Evolutionary conservation across 345 rosid genomes (phyloP).

Genomic region (Gossypium herbaceum): DNA sequence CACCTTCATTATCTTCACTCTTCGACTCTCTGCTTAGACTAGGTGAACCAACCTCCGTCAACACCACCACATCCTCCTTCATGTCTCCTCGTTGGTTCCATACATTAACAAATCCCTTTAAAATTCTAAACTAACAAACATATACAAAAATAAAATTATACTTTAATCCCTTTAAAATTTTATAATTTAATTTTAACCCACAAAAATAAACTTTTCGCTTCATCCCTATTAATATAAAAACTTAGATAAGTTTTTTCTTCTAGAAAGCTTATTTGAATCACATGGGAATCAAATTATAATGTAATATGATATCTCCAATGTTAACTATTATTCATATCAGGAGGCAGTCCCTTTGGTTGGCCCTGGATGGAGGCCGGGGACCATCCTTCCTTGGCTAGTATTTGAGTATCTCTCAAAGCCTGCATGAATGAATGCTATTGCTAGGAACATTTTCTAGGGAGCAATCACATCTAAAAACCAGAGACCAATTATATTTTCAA

Average conservation of each 20-base stretch:
- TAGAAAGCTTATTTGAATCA: conserved; percentile 20
- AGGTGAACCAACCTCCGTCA: too few relatives aligned
- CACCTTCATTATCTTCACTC: too few relatives aligned
- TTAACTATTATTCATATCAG: background rate
- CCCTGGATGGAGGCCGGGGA: conserved; percentile 31
- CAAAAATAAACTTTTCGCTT: too few relatives aligned
- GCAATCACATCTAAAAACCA: conserved; percentile 11
- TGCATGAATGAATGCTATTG: background rate
- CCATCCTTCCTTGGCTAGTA: conserved; percentile 16
- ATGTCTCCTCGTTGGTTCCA: too few relatives aligned
- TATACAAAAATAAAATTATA: too few relatives aligned
- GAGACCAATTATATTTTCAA: background rate
- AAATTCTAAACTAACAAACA: too few relatives aligned
- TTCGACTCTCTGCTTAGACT: too few relatives aligned
- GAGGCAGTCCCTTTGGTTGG: conserved; percentile 13
- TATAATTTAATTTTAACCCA: too few relatives aligned
- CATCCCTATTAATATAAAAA: background rate
- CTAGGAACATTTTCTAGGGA: conserved; percentile 13
- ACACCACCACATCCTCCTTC: too few relatives aligned
- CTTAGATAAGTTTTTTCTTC: conserved; percentile 30
- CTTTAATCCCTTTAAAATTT: too few relatives aligned
- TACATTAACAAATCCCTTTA: too few relatives aligned
- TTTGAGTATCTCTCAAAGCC: conserved; percentile 12
- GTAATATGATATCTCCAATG: background rate
- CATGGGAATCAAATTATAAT: conserved; percentile 21